Percentiles rank a stretch among this genome's conserved stretches.
Evolutionary conservation across 1,139 yeast genomes (phyloP).

Genomic region (Saccharomycopsis crataegensis): DNA sequence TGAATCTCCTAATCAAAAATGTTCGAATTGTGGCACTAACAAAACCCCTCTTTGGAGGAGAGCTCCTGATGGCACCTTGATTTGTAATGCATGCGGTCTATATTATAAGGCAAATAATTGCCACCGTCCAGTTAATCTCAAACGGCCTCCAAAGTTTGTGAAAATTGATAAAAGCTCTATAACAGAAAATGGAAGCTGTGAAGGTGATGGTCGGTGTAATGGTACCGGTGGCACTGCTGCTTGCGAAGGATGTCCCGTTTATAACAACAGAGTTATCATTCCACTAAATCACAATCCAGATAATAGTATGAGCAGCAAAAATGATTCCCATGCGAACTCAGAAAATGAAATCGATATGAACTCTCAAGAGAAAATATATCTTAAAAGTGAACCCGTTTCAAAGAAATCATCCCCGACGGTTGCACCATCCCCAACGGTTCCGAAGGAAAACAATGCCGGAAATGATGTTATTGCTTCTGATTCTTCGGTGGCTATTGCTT

Average conservation of each 20-base stretch:
- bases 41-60: conserved; percentile 57
- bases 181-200: conserved; percentile 52
- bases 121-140: conserved; percentile 53
- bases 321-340: conserved; percentile 1
- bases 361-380: conserved; percentile 14
- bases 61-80: conserved; percentile 48
- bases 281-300: conserved; percentile 12
- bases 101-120: conserved; percentile 47
- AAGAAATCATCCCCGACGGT: background rate
- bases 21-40: conserved; percentile 51
- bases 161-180: conserved; percentile 31
- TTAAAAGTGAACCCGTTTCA: no score
- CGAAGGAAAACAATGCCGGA: background rate
- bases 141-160: conserved; percentile 57
- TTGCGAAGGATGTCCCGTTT: conserved; percentile 80
- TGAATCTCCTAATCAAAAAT: conserved; percentile 30
- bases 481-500: conserved; percentile 56
- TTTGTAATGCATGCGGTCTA: conserved; percentile 56
- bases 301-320: conserved; percentile 4
- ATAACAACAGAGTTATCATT: conserved; percentile 55
- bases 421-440: background rate
- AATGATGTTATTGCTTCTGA: conserved; percentile 20
- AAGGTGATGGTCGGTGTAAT: conserved; percentile 79
- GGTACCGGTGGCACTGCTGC: conserved; percentile 83
- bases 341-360: conserved; percentile 23